Percentiles rank a stretch among this genome's conserved stretches.
phyloP scores from a whole-genome alignment of 139 green algal genomes.

The Chlorella sp. region DNA sequence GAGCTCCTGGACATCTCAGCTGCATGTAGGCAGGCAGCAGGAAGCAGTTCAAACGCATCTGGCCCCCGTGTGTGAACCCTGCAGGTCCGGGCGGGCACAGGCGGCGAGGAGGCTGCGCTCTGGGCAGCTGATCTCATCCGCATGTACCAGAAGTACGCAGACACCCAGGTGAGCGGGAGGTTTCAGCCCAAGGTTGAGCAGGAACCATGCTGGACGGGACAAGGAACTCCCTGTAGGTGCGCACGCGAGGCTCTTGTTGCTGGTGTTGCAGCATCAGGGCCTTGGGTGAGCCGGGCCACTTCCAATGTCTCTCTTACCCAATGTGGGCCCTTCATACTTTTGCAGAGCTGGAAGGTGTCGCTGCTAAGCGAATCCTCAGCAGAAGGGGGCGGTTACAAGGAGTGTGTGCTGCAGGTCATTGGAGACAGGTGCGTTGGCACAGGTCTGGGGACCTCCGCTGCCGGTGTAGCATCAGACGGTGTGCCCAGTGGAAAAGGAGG shows the following conservation, averaged over 20 bases:
- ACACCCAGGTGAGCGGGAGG: conserved; percentile 17
- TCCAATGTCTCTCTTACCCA: not conserved
- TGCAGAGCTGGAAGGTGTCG: conserved; percentile 79
- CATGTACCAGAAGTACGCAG: conserved; percentile 75
- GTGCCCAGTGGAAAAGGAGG: no score
- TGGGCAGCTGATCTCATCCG: conserved; percentile 82
- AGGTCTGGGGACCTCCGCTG: not conserved
- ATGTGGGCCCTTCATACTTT: not conserved
- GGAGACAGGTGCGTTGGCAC: conserved; percentile 24
- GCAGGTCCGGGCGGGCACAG: conserved; percentile 85
- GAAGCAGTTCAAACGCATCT: not conserved
- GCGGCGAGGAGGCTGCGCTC: conserved; percentile 86
- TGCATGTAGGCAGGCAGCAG: conserved; percentile 19
- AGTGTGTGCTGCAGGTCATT: conserved; percentile 74
- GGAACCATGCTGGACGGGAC: no score
- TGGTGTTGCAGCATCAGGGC: not conserved
- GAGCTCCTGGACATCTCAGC: conserved; percentile 59
- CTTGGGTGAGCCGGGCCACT: not conserved
- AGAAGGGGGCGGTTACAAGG: conserved; percentile 91
- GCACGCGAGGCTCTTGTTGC: not conserved
- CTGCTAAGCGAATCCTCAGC: conserved; percentile 72
- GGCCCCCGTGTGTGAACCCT: conserved; percentile 54
- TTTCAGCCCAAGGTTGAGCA: no score
- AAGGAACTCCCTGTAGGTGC: no score
- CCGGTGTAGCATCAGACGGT: not conserved